These are phyloP conservation scores for Penicillium sp. DNA, from an alignment of 2,329 filamentous ascomycete species.

Conservation along the genomic window DNA sequence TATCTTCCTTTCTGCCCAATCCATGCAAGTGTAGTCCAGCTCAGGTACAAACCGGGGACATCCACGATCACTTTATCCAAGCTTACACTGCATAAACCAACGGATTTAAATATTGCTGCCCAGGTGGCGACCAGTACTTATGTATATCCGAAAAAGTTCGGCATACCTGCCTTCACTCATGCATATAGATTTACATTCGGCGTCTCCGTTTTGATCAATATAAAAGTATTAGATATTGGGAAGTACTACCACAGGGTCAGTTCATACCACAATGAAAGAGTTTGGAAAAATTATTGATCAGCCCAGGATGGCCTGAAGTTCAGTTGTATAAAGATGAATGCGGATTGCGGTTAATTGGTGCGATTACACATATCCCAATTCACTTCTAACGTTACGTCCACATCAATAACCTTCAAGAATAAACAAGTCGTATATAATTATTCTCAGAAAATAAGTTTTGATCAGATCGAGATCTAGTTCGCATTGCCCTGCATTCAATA, in stretches of 20 bases:
- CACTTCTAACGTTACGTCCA: not conserved
- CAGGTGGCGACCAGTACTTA: not conserved
- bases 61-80: not conserved
- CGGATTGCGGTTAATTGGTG: not conserved
- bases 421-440: not conserved
- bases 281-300: not conserved
- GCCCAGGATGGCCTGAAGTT: not conserved
- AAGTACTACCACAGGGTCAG: not conserved
- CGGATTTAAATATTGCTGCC: not conserved
- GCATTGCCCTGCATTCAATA: not conserved
- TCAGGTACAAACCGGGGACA: not conserved
- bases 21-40: not conserved
- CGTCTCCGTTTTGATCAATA: not conserved
- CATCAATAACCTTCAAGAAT: not conserved
- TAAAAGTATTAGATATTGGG: not conserved
- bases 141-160: not conserved
- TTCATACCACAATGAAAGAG: not conserved
- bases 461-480: not conserved
- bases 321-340: too few relatives aligned
- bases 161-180: not conserved
- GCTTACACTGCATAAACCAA: not conserved
- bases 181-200: not conserved
- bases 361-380: not conserved
- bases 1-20: not conserved
- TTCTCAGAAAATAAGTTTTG: not conserved